Evolutionary conservation across 225 moss, liverwort and hornwort species (phyloP).

Genomic region (Pseudisothecium myosuroides): DNA sequence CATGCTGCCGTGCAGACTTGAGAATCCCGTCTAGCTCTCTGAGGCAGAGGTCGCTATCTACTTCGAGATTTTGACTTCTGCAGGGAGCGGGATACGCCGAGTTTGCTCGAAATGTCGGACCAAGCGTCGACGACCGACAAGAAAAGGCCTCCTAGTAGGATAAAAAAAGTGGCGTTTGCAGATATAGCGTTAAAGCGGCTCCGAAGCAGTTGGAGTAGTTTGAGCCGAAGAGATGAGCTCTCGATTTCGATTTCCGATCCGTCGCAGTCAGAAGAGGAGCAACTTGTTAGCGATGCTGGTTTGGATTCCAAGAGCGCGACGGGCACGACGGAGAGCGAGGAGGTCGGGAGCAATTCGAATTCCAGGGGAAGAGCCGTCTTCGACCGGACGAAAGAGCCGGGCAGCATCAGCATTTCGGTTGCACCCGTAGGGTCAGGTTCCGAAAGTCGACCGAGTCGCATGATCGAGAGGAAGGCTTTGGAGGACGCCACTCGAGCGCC

Average conservation of each 20-base stretch:
- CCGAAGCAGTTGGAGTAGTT: not conserved
- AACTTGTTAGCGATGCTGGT: not conserved
- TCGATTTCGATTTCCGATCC: not conserved
- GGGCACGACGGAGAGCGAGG: not conserved
- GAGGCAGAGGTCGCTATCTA: not conserved
- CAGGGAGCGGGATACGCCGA: not conserved
- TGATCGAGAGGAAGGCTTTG: not conserved
- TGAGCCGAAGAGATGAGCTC: not conserved
- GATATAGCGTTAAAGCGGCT: not conserved
- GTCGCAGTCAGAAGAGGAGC: not conserved
- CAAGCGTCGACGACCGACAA: not conserved
- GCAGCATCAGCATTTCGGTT: not conserved
- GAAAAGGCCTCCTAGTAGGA: not conserved
- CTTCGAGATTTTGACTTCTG: not conserved
- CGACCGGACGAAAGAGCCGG: not conserved
- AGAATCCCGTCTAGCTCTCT: not conserved
- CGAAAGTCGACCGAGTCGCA: not conserved
- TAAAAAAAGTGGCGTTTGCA: conserved; percentile 5
- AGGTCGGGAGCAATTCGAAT: not conserved
- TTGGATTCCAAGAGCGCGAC: not conserved
- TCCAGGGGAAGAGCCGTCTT: not conserved
- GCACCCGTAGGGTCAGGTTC: not conserved
- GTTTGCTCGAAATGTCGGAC: not conserved
- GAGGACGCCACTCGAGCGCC: not conserved
- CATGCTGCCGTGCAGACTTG: not conserved